Percentiles rank a stretch among this genome's conserved stretches.
phyloP scores from a whole-genome alignment of 768 basidiomycete genomes.

The Agrocybe chaxingu region DNA sequence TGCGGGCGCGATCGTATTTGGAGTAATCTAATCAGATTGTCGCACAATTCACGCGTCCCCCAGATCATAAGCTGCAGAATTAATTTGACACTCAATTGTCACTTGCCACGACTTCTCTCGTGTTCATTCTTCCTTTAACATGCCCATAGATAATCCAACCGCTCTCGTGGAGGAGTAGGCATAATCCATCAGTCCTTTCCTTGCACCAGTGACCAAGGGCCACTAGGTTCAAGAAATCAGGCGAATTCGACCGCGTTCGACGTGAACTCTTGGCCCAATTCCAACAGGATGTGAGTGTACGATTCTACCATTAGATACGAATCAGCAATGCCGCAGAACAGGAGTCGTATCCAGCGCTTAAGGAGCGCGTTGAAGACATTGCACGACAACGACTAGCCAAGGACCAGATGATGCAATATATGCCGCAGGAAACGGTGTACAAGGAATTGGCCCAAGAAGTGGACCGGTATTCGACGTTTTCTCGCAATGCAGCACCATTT shows the following conservation, averaged over 20 bases:
- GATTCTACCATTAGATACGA: not conserved
- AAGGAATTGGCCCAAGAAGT: slow-evolving; percentile 70
- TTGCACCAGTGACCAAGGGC: not conserved
- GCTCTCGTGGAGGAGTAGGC: slow-evolving; percentile 65
- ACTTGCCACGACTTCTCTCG: not conserved
- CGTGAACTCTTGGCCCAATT: slow-evolving; percentile 63
- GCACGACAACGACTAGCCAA: slow-evolving; percentile 51
- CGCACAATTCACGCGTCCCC: too few species aligned
- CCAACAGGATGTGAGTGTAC: slow-evolving; percentile 50
- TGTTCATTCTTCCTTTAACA: slow-evolving; percentile 13
- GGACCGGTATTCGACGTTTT: slow-evolving; percentile 3
- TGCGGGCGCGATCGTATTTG: too few species aligned
- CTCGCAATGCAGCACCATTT: not conserved
- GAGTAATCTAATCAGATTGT: slow-evolving; percentile 12
- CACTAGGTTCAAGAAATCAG: slow-evolving; percentile 72
- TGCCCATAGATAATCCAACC: slow-evolving; percentile 54
- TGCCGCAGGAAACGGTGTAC: slow-evolving; percentile 49
- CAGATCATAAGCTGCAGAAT: too few species aligned
- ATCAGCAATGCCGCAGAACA: slow-evolving; percentile 4
- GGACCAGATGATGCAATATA: slow-evolving; percentile 51
- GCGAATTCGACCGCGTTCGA: slow-evolving; percentile 72
- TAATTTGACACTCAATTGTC: too few species aligned
- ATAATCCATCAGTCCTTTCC: not conserved
- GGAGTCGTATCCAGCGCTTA: slow-evolving; percentile 57
- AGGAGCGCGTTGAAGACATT: slow-evolving; percentile 58